Conservation (phyloP, 2,329 filamentous ascomycete species). For the Scytalidium lignicola region DNA sequence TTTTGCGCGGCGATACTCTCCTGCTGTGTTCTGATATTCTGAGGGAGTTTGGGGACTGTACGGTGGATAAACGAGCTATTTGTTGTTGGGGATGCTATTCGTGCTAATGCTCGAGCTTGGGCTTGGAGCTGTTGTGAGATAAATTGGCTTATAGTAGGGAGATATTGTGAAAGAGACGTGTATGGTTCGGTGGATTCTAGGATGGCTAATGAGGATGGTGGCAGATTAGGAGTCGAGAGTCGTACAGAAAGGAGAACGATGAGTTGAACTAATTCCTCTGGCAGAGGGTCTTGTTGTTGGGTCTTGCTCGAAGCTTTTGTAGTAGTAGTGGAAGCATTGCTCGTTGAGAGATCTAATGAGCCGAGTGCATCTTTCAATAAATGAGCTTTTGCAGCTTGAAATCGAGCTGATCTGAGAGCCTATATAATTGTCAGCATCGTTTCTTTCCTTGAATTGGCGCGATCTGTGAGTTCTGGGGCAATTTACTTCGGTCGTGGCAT, state of each 20-base stretch:
- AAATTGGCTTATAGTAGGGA: slow-evolving; percentile 42
- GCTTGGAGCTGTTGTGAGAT: slow-evolving; percentile 45
- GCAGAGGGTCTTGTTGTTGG: slow-evolving; percentile 22
- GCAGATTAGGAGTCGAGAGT: slow-evolving; percentile 29
- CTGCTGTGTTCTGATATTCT: slow-evolving; percentile 33
- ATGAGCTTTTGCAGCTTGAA: slow-evolving; percentile 43
- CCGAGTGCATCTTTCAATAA: slow-evolving; percentile 47
- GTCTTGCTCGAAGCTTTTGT: slow-evolving; percentile 13
- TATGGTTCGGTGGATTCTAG: slow-evolving; percentile 48
- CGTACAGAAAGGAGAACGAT: slow-evolving; percentile 48
- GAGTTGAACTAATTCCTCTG: slow-evolving; percentile 46
- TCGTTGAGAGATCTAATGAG: slow-evolving; percentile 31
- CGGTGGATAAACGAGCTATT: slow-evolving; percentile 52
- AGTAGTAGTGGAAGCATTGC: slow-evolving; percentile 21
- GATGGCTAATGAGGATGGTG: slow-evolving; percentile 33
- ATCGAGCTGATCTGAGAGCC: slow-evolving; percentile 46
- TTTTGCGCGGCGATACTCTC: slow-evolving; percentile 36
- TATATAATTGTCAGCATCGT: slow-evolving; percentile 19
- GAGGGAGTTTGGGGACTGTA: slow-evolving; percentile 43
- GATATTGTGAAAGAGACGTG: slow-evolving; percentile 39
- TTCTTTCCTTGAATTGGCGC: not conserved
- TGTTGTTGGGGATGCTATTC: slow-evolving; percentile 43
- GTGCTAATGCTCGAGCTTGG: slow-evolving; percentile 43
- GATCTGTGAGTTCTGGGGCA: not conserved
- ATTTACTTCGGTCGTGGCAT: slow-evolving; percentile 44